A percentile compares a stretch with the other conserved stretches of the same genome.
phyloP scores from a whole-genome alignment of 345 rosid genomes.

The Aegle marmelos region DNA sequence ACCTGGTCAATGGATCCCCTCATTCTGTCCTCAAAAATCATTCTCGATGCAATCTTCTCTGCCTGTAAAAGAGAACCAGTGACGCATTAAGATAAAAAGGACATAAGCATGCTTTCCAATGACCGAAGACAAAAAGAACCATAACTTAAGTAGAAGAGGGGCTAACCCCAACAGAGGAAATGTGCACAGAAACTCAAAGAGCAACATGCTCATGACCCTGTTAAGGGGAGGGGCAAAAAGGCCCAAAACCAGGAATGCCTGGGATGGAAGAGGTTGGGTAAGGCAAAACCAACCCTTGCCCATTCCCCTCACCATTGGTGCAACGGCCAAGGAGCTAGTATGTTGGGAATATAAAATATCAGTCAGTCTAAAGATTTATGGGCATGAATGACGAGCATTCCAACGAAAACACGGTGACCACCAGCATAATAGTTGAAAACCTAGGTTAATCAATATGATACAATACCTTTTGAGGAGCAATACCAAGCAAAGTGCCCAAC shows the following conservation, averaged over 20 bases:
- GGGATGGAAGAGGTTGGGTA: not conserved
- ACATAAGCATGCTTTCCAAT: not conserved
- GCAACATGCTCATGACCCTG: not conserved
- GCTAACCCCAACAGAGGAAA: not conserved
- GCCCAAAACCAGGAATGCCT: not conserved
- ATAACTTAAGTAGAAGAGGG: not conserved
- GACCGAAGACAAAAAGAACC: not conserved
- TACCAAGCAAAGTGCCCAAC: constrained; percentile 93
- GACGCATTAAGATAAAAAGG: not conserved
- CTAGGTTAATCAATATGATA: not conserved
- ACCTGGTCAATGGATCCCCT: constrained; percentile 98
- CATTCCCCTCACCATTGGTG: not conserved
- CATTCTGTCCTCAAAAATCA: constrained; percentile 96
- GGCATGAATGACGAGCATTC: not conserved
- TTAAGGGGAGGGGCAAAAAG: not conserved
- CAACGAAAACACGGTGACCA: not conserved
- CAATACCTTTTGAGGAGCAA: constrained; percentile 80
- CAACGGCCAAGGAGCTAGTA: not conserved
- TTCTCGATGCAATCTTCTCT: constrained; percentile 97
- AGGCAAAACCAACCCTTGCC: not conserved
- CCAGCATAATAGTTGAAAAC: not conserved
- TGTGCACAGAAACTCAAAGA: not conserved
- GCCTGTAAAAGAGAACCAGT: constrained; percentile 45
- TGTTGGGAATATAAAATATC: not conserved
- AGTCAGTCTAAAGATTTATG: not conserved